Evolutionary conservation across 306 rosid species (phyloP).

Genomic region (Betula pendula): DNA sequence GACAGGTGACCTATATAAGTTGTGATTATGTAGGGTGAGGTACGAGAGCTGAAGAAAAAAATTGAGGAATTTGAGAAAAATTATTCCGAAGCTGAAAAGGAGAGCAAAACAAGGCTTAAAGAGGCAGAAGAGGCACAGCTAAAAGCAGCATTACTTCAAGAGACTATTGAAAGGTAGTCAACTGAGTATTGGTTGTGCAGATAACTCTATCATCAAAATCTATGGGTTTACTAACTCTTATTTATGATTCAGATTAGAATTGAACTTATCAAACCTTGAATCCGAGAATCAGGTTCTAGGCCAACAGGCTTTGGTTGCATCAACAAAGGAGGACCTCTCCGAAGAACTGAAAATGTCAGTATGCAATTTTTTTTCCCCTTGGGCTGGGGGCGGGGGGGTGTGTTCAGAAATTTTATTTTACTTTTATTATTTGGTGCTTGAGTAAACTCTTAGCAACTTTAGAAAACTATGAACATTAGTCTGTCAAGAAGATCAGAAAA

Average conservation of each 20-base stretch:
- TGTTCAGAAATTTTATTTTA: background rate
- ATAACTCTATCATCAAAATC: conserved; percentile 21
- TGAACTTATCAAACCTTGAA: conserved; percentile 72
- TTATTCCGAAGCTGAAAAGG: conserved; percentile 45
- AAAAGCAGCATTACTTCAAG: conserved; percentile 68
- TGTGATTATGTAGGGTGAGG: conserved; percentile 53
- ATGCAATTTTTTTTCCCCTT: background rate
- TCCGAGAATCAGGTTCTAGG: conserved; percentile 90
- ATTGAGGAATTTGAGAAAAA: conserved; percentile 60
- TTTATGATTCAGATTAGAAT: conserved; percentile 59
- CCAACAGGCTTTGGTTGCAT: conserved; percentile 75
- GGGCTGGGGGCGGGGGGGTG: no score
- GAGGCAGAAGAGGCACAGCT: conserved; percentile 75
- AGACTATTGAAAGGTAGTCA: conserved; percentile 69
- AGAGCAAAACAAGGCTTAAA: conserved; percentile 55
- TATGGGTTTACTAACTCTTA: conserved; percentile 31
- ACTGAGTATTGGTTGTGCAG: conserved; percentile 23
- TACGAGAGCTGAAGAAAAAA: conserved; percentile 57
- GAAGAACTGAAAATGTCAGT: conserved; percentile 70
- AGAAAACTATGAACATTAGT: background rate
- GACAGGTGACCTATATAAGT: conserved; percentile 6
- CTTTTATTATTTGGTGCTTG: conserved; percentile 1
- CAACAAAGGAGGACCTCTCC: conserved; percentile 65
- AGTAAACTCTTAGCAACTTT: conserved; percentile 1
- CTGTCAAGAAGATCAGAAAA: background rate